These are phyloP conservation scores for Seminavis robusta DNA, from an alignment of 108 stramenopile genomes.

Conservation along the genomic window DNA sequence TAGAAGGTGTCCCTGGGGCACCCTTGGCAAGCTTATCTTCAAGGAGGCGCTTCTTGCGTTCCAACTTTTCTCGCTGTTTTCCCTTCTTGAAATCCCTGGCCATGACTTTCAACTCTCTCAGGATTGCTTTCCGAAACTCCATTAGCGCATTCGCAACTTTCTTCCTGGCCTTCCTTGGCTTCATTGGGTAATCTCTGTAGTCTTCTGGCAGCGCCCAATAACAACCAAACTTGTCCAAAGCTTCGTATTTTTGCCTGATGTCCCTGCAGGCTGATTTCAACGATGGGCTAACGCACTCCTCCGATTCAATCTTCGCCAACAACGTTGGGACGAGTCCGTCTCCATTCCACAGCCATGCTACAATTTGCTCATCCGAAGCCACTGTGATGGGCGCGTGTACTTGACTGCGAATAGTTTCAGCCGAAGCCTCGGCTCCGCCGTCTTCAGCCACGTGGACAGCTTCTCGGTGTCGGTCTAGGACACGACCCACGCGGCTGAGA, in stretches of 20 bases:
- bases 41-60: too few relatives aligned
- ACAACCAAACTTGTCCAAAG: constrained; percentile 35
- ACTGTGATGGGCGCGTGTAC: constrained; percentile 69
- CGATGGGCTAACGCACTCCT: constrained; percentile 42
- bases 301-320: constrained; percentile 20
- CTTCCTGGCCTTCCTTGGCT: constrained; percentile 26
- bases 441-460: constrained; percentile 17
- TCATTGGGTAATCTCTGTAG: constrained; percentile 9
- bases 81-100: constrained; percentile 41
- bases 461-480: constrained; percentile 82
- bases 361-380: constrained; percentile 69
- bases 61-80: too few relatives aligned
- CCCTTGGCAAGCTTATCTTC: too few relatives aligned
- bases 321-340: constrained; percentile 57
- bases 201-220: too few relatives aligned
- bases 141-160: constrained; percentile 49
- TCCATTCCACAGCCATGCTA: constrained; percentile 79
- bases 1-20: too few relatives aligned
- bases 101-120: constrained; percentile 50
- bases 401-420: constrained; percentile 32
- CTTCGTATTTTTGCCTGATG: constrained; percentile 30
- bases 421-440: constrained; percentile 14
- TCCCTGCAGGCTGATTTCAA: constrained; percentile 28
- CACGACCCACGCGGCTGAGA: constrained; percentile 78
- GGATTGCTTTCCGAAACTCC: constrained; percentile 49